Evolutionary conservation across 148 eudicot genomes (phyloP), one percentile per base, ranked within the genome.

Genomic region (Silene conica): DNA sequence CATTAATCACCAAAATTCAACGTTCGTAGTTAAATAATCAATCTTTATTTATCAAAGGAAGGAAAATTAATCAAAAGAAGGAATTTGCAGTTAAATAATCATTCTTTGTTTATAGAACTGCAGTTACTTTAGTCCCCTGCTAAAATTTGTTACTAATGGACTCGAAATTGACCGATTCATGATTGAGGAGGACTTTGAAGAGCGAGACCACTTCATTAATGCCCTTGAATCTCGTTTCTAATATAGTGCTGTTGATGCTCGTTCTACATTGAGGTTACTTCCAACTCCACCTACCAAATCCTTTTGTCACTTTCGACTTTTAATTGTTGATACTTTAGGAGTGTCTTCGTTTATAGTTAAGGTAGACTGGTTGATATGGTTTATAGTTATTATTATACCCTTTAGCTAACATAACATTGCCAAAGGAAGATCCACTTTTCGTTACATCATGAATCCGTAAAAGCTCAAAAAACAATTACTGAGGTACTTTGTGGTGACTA

Each of bases 241-340:
- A 57, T 94, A 74, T 83, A 97, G 91, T 46, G 98, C 98, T 52
- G 97, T 97, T 70, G 98, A 94, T 86, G 98, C 98, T 63, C 93
- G 90, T 20, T 89, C 93, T 34, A 89, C 93, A 21, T 70, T 94
- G 82, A 94, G 98, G 98, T 91, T 76, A 48, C 1, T 55, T 25
- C 45, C 8, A 52, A 2, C 3, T 57, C 65, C 22, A 7, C 62
- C 62, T 58, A 3, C 21, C 21, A 18, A 58, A 58, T 19, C 19
- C 19, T 20, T 58, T 18, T 58, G 23, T 11, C 22, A 19, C 11
- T 58, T 58, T 19, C n/a, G 62, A n/a, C n/a, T n/a, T n/a, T n/a
- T n/a, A n/a, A 58, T 58, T n/a, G 62, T 58, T 8, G 62, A 58
- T 19, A 58, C 8, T n/a, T 19, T 58, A 18, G 22, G 62, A 18